These are phyloP conservation scores for Wallacemonas sp. DNA, from an alignment of 208 protist genomes.

Conservation along the genomic window DNA sequence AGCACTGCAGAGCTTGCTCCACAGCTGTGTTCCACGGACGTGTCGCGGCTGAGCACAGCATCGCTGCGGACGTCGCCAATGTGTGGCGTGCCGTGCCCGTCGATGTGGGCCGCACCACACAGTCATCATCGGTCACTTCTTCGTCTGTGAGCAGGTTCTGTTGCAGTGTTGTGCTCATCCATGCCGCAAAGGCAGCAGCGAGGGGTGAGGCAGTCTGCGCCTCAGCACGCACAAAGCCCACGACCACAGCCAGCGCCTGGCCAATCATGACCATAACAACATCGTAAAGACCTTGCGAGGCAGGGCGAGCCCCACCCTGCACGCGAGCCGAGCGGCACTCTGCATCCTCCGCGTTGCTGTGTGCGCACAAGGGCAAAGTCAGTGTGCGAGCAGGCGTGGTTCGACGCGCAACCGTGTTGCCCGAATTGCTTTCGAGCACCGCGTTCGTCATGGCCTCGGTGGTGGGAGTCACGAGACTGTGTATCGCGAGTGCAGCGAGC, in stretches of 20 bases:
- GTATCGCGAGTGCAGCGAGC: neutral
- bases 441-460: neutral
- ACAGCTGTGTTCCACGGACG: too few species aligned
- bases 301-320: neutral
- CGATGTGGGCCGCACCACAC: too few species aligned
- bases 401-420: too few species aligned
- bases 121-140: too few species aligned
- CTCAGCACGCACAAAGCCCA: slow-evolving; percentile 34
- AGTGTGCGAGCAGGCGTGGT: slow-evolving; percentile 1
- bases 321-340: slow-evolving; percentile 10
- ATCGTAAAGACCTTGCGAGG: slow-evolving; percentile 12
- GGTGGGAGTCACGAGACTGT: slow-evolving; percentile 1
- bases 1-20: too few species aligned
- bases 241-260: slow-evolving; percentile 38
- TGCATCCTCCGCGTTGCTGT: slow-evolving; percentile 10
- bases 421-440: neutral
- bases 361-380: neutral
- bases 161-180: neutral
- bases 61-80: too few species aligned
- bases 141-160: too few species aligned
- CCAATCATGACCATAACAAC: slow-evolving; percentile 54
- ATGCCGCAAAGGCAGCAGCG: neutral
- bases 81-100: too few species aligned
- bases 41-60: too few species aligned
- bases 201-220: neutral